phyloP scores from a whole-genome alignment of 192 early-diverging fungal genomes.

The Coemansia sp. region DNA sequence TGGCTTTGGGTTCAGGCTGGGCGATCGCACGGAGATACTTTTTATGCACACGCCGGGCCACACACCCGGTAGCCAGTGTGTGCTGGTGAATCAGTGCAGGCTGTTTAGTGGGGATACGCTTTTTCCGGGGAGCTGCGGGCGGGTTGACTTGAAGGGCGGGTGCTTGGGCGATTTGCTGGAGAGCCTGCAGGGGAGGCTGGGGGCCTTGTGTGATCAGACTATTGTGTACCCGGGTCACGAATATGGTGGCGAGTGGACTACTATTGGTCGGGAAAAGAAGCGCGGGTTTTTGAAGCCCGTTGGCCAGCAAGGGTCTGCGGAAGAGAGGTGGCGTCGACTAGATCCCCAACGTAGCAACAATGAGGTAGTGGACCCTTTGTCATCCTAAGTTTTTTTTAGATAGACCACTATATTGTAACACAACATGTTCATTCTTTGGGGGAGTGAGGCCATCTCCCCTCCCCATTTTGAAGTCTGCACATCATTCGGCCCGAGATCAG shows the following conservation, averaged over 20 bases:
- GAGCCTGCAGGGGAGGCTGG: conserved; percentile 66
- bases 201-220: conserved; percentile 58
- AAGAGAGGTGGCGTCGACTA: conserved; percentile 21
- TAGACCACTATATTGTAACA: neutral
- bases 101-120: conserved; percentile 88
- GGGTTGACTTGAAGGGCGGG: conserved; percentile 81
- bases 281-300: conserved; percentile 36
- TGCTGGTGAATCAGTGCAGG: conserved; percentile 71
- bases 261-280: conserved; percentile 66
- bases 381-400: neutral
- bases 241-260: conserved; percentile 82
- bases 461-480: no score
- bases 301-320: conserved; percentile 17
- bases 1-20: conserved; percentile 56
- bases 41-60: conserved; percentile 95
- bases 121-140: conserved; percentile 74
- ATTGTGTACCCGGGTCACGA: conserved; percentile 89
- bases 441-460: no score
- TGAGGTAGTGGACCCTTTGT: neutral
- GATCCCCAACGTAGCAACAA: conserved; percentile 10
- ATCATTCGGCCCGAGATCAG: no score
- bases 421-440: no score
- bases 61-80: conserved; percentile 80
- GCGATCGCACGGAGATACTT: conserved; percentile 54
- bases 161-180: conserved; percentile 62